phyloP scores from a whole-genome alignment of 2,329 filamentous ascomycete genomes.

The Diaporthe sp. region DNA sequence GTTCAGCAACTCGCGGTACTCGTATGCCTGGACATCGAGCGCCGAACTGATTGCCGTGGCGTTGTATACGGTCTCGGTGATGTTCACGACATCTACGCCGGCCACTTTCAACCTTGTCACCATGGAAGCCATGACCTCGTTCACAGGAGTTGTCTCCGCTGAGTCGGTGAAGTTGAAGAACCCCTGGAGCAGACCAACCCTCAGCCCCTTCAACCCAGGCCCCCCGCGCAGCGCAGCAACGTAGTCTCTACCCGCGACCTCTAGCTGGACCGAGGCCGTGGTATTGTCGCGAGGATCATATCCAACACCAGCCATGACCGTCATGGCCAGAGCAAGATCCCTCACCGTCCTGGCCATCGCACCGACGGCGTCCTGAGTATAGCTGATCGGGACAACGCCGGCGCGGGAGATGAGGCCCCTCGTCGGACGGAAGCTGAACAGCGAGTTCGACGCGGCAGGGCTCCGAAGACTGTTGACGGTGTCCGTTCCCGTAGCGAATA shows the following conservation, averaged over 20 bases:
- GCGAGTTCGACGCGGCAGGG: slow-evolving; percentile 70
- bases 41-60: slow-evolving; percentile 58
- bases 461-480: slow-evolving; percentile 73
- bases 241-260: slow-evolving; percentile 60
- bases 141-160: slow-evolving; percentile 69
- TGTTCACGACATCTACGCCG: slow-evolving; percentile 64
- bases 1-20: slow-evolving; percentile 69
- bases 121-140: slow-evolving; percentile 61
- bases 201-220: slow-evolving; percentile 45
- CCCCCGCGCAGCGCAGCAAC: slow-evolving; percentile 50
- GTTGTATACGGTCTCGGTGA: slow-evolving; percentile 64
- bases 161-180: slow-evolving; percentile 68
- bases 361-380: slow-evolving; percentile 68
- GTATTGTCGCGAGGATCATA: slow-evolving; percentile 65
- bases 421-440: slow-evolving; percentile 71
- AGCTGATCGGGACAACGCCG: slow-evolving; percentile 68
- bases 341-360: slow-evolving; percentile 64
- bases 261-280: slow-evolving; percentile 60
- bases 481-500: slow-evolving; percentile 70
- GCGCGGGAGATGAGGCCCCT: slow-evolving; percentile 61
- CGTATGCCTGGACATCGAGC: slow-evolving; percentile 72
- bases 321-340: slow-evolving; percentile 64
- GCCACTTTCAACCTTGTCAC: slow-evolving; percentile 58
- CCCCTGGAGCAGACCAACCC: slow-evolving; percentile 56
- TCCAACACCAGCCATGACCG: slow-evolving; percentile 65